phyloP scores from a whole-genome alignment of 2,329 filamentous ascomycete genomes.

The Cladophialophora carrionii region DNA sequence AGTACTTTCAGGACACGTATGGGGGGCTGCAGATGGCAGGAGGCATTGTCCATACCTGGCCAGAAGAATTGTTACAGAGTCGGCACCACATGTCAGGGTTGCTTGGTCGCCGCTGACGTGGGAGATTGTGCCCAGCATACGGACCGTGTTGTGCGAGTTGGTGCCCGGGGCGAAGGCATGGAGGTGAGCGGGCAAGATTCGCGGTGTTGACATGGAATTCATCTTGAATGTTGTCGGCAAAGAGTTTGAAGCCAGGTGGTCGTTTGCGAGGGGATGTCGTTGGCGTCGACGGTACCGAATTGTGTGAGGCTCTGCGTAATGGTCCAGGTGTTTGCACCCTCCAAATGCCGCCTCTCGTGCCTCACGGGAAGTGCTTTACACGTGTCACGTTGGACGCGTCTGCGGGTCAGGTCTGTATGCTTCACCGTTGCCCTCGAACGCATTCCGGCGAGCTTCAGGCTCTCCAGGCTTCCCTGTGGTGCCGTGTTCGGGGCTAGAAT shows the following conservation, averaged over 20 bases:
- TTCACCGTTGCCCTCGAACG: background rate
- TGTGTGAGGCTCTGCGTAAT: background rate
- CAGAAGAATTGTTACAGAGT: constrained; percentile 72
- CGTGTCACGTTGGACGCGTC: constrained; percentile 5
- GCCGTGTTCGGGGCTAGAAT: background rate
- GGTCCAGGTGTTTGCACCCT: too few relatives aligned
- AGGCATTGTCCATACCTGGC: constrained; percentile 54
- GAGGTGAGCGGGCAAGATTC: constrained; percentile 79
- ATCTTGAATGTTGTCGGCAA: constrained; percentile 18
- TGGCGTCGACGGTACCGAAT: background rate
- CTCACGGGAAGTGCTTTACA: background rate
- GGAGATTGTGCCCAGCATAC: constrained; percentile 81
- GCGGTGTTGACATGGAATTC: constrained; percentile 69
- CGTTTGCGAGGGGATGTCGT: background rate
- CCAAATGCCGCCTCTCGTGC: background rate
- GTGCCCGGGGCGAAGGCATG: constrained; percentile 68
- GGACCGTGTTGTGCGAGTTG: constrained; percentile 67
- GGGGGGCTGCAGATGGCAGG: background rate
- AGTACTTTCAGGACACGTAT: background rate
- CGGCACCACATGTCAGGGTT: constrained; percentile 72
- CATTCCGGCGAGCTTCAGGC: too few relatives aligned
- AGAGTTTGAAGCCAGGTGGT: background rate
- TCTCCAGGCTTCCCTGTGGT: background rate
- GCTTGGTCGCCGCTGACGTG: constrained; percentile 81
- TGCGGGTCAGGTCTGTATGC: background rate